These are phyloP conservation scores for Musa itinerans DNA, from an alignment of 176 grass and related monocot species.

Conservation along the genomic window DNA sequence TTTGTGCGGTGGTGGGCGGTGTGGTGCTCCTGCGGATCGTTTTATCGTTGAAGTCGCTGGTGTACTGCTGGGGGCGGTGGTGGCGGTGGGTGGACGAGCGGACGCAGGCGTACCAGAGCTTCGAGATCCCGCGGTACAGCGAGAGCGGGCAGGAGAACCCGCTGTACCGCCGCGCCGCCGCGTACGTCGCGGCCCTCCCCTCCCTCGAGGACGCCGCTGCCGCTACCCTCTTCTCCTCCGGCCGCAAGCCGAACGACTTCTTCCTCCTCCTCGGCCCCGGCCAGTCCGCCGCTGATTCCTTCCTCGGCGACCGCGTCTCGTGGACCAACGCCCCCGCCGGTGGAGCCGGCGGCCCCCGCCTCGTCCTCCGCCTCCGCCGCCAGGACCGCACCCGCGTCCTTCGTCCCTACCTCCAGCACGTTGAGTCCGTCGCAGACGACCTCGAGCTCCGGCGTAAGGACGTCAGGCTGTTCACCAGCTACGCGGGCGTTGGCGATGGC, in stretches of 20 bases:
- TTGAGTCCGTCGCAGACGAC: slow-evolving; percentile 82
- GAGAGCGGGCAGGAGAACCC: slow-evolving; percentile 53
- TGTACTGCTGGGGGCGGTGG: slow-evolving; percentile 35
- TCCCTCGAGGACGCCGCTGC: slow-evolving; percentile 66
- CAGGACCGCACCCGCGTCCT: slow-evolving; percentile 78
- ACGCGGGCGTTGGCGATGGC: not conserved
- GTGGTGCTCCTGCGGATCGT: slow-evolving; percentile 37
- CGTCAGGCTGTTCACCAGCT: slow-evolving; percentile 39
- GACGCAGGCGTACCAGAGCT: slow-evolving; percentile 80
- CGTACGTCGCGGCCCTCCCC: slow-evolving; percentile 66
- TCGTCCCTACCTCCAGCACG: slow-evolving; percentile 73
- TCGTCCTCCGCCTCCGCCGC: slow-evolving; percentile 70
- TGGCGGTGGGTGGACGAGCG: slow-evolving; percentile 71
- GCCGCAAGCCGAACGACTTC: slow-evolving; percentile 69
- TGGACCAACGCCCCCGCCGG: slow-evolving; percentile 41
- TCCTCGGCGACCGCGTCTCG: slow-evolving; percentile 60
- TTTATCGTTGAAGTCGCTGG: slow-evolving; percentile 66
- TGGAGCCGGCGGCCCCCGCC: slow-evolving; percentile 3
- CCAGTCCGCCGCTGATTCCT: slow-evolving; percentile 50
- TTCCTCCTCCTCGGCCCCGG: slow-evolving; percentile 45
- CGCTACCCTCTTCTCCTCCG: slow-evolving; percentile 58
- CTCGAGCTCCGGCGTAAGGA: slow-evolving; percentile 53
- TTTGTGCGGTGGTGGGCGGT: slow-evolving; percentile 22
- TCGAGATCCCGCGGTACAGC: slow-evolving; percentile 59
- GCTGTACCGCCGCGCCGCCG: slow-evolving; percentile 66